phyloP scores from a whole-genome alignment of 129 eudicot species.

The Erigeron canadensis region DNA sequence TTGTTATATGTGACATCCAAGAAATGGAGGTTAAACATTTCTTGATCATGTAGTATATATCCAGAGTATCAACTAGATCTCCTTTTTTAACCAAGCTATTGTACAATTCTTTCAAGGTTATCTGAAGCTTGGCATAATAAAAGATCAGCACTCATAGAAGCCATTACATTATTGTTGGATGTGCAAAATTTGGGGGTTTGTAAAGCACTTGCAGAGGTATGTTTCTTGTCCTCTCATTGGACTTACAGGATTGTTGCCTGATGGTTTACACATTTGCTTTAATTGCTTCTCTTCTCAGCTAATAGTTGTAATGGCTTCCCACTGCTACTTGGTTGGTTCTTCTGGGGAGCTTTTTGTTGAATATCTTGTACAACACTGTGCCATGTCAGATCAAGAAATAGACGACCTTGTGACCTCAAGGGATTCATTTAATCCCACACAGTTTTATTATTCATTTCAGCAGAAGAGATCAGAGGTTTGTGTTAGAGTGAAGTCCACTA shows the following conservation, averaged over 20 bases:
- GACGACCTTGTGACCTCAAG: conserved; percentile 47
- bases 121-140: conserved; percentile 89
- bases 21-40: not conserved
- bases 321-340: conserved; percentile 91
- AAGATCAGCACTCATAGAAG: conserved; percentile 72
- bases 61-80: not conserved
- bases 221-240: conserved; percentile 15
- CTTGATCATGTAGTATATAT: not conserved
- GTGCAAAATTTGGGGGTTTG: conserved; percentile 76
- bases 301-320: conserved; percentile 98
- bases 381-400: conserved; percentile 69
- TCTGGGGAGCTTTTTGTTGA: conserved; percentile 91
- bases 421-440: conserved; percentile 45
- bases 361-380: conserved; percentile 84
- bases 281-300: conserved; percentile 50
- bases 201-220: conserved; percentile 95
- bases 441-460: conserved; percentile 57
- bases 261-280: conserved; percentile 11
- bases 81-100: conserved; percentile 15
- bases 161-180: conserved; percentile 70
- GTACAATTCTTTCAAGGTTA: conserved; percentile 51
- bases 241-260: not conserved
- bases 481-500: not conserved
- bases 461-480: conserved; percentile 76
- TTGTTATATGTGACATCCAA: not conserved